These are phyloP conservation scores for Aquanectria penicillioides DNA, from an alignment of 2,329 filamentous ascomycete species.

Conservation along the genomic window DNA sequence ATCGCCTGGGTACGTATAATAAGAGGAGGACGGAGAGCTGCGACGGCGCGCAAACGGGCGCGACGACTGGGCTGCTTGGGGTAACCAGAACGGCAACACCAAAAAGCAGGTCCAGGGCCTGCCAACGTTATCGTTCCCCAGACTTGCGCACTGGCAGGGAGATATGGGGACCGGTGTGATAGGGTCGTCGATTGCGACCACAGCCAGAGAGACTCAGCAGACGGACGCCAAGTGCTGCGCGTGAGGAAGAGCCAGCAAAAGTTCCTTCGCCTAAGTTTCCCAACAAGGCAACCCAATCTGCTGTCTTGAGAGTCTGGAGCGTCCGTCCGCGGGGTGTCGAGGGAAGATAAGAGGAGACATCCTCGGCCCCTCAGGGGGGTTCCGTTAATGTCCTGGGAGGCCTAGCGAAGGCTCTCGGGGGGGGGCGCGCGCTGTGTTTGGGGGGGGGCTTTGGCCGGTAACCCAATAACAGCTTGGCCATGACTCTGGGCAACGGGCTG, in stretches of 20 bases:
- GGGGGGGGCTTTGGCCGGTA: not conserved
- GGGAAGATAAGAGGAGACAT: conserved; percentile 40
- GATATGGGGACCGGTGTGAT: conserved; percentile 42
- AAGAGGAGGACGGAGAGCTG: conserved; percentile 35
- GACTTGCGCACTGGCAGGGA: conserved; percentile 41
- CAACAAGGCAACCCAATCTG: conserved; percentile 48
- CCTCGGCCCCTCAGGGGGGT: conserved; percentile 26
- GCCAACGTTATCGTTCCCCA: conserved; percentile 48
- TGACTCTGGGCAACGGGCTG: conserved; percentile 6
- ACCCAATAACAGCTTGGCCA: no score
- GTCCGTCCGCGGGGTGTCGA: conserved; percentile 36
- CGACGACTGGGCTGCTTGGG: conserved; percentile 21
- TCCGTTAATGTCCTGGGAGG: conserved; percentile 12
- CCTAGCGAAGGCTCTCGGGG: conserved; percentile 4
- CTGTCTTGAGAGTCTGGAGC: conserved; percentile 40
- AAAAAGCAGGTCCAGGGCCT: conserved; percentile 38
- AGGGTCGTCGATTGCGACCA: conserved; percentile 38
- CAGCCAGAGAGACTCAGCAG: conserved; percentile 34
- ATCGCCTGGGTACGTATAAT: conserved; percentile 45
- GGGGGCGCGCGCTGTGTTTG: no score
- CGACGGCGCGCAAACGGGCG: conserved; percentile 22
- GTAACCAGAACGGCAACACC: conserved; percentile 29
- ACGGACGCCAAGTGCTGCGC: conserved; percentile 47
- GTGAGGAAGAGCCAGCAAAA: conserved; percentile 51
- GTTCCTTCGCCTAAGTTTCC: conserved; percentile 52